These are phyloP conservation scores for Lachancea fermentati DNA, from an alignment of 805 yeast genomes.

Conservation along the genomic window DNA sequence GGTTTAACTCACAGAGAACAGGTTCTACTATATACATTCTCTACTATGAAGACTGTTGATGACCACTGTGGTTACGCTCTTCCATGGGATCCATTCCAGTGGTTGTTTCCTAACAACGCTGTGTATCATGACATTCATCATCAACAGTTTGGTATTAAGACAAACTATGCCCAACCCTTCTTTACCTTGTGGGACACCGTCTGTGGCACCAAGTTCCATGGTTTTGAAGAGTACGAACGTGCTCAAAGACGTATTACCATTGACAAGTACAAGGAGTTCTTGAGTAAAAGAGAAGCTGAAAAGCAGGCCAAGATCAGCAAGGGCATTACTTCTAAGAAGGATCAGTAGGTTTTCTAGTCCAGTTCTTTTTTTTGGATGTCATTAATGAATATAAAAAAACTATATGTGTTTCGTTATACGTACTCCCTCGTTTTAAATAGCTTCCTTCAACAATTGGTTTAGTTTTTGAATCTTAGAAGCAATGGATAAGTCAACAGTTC, in stretches of 20 bases:
- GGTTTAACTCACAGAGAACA: constrained; percentile 73
- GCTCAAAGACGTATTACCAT: constrained; percentile 64
- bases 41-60: constrained; percentile 94
- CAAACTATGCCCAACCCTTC: constrained; percentile 93
- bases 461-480: constrained; percentile 79
- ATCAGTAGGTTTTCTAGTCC: constrained; percentile 1
- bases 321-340: constrained; percentile 7
- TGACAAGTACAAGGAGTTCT: constrained; percentile 56
- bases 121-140: constrained; percentile 97
- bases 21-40: constrained; percentile 68
- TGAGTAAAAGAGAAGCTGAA: constrained; percentile 34
- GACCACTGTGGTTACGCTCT: constrained; percentile 98
- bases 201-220: constrained; percentile 65
- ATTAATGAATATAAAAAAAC: constrained; percentile 10
- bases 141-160: constrained; percentile 90
- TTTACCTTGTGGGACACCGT: constrained; percentile 87
- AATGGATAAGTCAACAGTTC: constrained; percentile 90
- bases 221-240: constrained; percentile 56
- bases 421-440: constrained; percentile 48
- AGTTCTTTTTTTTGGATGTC: constrained; percentile 4
- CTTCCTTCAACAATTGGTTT: constrained; percentile 82
- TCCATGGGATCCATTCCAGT: constrained; percentile 88
- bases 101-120: constrained; percentile 89
- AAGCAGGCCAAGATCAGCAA: constrained; percentile 18
- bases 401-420: constrained; percentile 8